Base-by-base conservation (phyloP, 441 rosid species). In the Croton laevigatus region DNA sequence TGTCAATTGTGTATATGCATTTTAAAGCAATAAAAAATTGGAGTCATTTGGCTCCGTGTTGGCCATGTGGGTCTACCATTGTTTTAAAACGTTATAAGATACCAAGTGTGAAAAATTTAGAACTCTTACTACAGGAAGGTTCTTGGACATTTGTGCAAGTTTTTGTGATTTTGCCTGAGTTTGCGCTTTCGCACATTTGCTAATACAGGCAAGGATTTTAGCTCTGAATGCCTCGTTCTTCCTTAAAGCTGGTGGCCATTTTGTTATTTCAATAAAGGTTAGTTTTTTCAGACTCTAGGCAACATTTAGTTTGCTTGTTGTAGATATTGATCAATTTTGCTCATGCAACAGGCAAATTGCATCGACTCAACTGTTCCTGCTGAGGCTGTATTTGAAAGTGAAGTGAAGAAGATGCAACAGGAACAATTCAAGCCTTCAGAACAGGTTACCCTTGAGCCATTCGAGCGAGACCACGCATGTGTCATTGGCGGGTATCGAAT, bases 221-320 rank as follows among this genome's bases (percentile, higher is more conserved):
- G 97, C 97, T 4, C 81, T 91, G 78, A 94, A 91, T 78, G 94
- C 91, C 20, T 85, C 95, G 0, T 90, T 79, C 73, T 94, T 91
- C 49, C 86, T 94, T 73, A 91, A 94, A 77, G 72, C 91, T 52
- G 97, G 97, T 59, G 98, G 98, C 23, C 97, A 94, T 80, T 94
- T 94, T 80, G 99, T 95, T 6, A 95, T 95, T 69, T 95, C 99
- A 44, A 95, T 95, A 55, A 95, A 95, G 99, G 98, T 93, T 38
- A 6, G 61, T 62, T 40, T 36, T 17, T 13, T 2, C 12, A 70
- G 38, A 19, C 2, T 6, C 4, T 3, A 12, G 3, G 37, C 40
- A 45, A 16, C 17, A 23, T 4, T 55, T 7, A 1, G 20, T 13
- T 40, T 22, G 0, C 13, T 1, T 12, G 16, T 17, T 5, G 12